These are phyloP conservation scores for Crotalaria pallida DNA, from an alignment of 306 rosid genomes.

Conservation along the genomic window DNA sequence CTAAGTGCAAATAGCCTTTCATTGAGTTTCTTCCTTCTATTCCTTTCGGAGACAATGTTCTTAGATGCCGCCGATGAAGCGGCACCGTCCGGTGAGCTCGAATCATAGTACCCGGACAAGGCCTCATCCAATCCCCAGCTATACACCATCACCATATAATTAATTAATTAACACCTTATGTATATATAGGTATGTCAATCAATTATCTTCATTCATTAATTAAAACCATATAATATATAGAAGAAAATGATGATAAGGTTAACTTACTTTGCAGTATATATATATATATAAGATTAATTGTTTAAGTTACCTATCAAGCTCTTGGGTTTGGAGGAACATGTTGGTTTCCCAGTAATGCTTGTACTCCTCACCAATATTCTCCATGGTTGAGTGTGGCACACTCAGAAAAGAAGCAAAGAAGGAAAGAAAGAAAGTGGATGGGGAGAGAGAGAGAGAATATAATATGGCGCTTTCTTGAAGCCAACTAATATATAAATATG, in stretches of 20 bases:
- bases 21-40: slow-evolving; percentile 86
- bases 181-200: too few species aligned
- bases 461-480: not conserved
- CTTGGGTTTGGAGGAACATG: slow-evolving; percentile 64
- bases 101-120: slow-evolving; percentile 64
- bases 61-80: slow-evolving; percentile 78
- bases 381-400: slow-evolving; percentile 35
- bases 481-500: not conserved
- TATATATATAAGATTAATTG: too few species aligned
- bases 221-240: not conserved
- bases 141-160: not conserved
- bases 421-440: too few species aligned
- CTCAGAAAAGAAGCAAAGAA: not conserved
- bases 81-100: slow-evolving; percentile 93
- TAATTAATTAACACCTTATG: not conserved
- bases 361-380: slow-evolving; percentile 61
- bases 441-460: not conserved
- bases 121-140: slow-evolving; percentile 87
- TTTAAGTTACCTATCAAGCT: slow-evolving; percentile 56
- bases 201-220: not conserved
- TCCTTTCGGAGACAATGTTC: slow-evolving; percentile 89
- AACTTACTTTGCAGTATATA: not conserved
- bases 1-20: slow-evolving; percentile 89
- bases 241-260: not conserved
- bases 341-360: slow-evolving; percentile 66